phyloP scores from a whole-genome alignment of 176 grass and related monocot species.

The Oryza australiensis region DNA sequence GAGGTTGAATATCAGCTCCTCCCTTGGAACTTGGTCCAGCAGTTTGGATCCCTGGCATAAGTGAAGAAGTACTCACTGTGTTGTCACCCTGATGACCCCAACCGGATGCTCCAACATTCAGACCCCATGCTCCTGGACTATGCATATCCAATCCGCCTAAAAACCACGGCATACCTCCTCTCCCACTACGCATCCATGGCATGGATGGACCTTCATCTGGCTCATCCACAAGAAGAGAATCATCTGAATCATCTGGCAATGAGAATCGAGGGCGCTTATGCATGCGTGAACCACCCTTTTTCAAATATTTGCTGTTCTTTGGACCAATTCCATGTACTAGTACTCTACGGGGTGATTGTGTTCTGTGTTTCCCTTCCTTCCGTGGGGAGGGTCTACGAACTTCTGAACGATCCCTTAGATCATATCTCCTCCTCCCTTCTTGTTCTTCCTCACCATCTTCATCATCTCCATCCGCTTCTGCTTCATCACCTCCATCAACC shows the following conservation, averaged over 20 bases:
- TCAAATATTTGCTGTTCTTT: constrained; percentile 81
- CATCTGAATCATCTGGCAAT: constrained; percentile 95
- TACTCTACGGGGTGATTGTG: constrained; percentile 79
- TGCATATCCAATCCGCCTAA: constrained; percentile 93
- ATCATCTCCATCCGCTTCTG: constrained; percentile 91
- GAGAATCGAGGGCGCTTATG: constrained; percentile 75
- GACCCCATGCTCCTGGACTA: constrained; percentile 74
- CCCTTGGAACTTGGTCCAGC: constrained; percentile 99
- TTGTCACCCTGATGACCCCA: constrained; percentile 91
- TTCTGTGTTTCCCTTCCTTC: constrained; percentile 83
- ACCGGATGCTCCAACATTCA: constrained; percentile 92
- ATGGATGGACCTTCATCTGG: constrained; percentile 73
- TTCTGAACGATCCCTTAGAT: constrained; percentile 84
- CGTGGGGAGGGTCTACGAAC: constrained; percentile 65
- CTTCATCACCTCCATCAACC: constrained; percentile 82
- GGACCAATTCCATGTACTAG: constrained; percentile 78
- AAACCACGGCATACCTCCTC: constrained; percentile 75
- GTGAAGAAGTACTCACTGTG: constrained; percentile 33
- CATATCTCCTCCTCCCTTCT: constrained; percentile 92
- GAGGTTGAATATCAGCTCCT: constrained; percentile 96
- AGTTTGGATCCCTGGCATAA: constrained; percentile 83
- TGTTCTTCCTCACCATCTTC: constrained; percentile 95
- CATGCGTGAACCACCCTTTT: constrained; percentile 87
- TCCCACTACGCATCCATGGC: constrained; percentile 79
- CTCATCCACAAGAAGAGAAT: constrained; percentile 98